These are phyloP conservation scores for Ceratobasidium sp. DNA, from an alignment of 1,284 basidiomycete species.

Conservation along the genomic window DNA sequence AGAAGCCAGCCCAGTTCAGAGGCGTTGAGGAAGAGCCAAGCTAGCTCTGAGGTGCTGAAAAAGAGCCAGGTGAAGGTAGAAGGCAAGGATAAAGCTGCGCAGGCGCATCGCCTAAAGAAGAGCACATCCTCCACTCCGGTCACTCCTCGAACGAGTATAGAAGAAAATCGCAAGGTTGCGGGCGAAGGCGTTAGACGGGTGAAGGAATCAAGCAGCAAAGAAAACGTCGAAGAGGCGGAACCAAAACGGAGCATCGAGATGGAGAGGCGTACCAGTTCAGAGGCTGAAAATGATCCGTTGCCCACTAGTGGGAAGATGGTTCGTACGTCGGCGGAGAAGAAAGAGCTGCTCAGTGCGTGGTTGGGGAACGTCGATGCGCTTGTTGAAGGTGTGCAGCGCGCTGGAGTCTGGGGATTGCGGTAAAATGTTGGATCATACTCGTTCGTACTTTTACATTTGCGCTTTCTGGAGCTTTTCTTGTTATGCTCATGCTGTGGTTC, in stretches of 20 bases:
- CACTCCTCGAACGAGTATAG: background rate
- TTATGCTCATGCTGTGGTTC: background rate
- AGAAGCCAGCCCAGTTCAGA: conserved; percentile 17
- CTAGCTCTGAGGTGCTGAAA: background rate
- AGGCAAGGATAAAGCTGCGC: background rate
- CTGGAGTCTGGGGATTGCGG: conserved; percentile 80
- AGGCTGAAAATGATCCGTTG: background rate
- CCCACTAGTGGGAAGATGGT: conserved; percentile 52
- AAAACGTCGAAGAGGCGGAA: conserved; percentile 19
- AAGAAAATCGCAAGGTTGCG: conserved; percentile 4
- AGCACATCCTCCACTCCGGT: conserved; percentile 17
- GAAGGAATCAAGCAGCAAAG: conserved; percentile 24
- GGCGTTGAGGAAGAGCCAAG: conserved; percentile 12
- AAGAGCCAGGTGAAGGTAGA: conserved; percentile 9
- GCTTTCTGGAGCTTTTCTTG: background rate
- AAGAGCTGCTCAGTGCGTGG: conserved; percentile 80
- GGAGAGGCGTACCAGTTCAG: background rate
- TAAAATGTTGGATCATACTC: background rate
- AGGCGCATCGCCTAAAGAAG: conserved; percentile 8
- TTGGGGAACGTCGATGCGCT: conserved; percentile 89
- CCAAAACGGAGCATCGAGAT: background rate
- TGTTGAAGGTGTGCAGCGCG: conserved; percentile 84
- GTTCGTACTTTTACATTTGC: conserved; percentile 1
- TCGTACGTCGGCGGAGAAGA: conserved; percentile 86
- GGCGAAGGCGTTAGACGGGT: conserved; percentile 2